Conservation (phyloP, 352 stramenopile genomes). For the Thalassiosira livingstoniorum region DNA sequence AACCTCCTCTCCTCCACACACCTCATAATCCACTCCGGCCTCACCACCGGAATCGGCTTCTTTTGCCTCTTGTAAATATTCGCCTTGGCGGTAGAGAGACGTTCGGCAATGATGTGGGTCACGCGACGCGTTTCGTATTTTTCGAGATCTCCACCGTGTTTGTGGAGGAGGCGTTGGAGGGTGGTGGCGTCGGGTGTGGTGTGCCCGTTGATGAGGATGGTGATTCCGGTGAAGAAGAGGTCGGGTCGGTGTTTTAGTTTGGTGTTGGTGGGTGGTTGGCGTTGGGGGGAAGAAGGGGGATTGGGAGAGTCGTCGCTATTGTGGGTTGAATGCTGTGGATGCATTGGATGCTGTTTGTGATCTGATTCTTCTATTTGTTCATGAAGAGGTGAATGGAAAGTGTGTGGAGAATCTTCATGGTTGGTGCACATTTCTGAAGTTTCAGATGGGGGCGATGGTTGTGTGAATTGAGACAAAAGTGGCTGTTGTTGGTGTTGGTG, state of each 20-base stretch:
- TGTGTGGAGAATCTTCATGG: too few relatives aligned
- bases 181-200: conserved; percentile 78
- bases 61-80: conserved; percentile 81
- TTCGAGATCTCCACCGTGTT: conserved; percentile 82
- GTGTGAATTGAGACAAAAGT: too few relatives aligned
- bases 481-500: too few relatives aligned
- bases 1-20: conserved; percentile 87
- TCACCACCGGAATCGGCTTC: conserved; percentile 86
- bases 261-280: not conserved
- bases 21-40: conserved; percentile 92
- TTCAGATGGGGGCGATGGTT: too few relatives aligned
- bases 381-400: too few relatives aligned
- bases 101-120: conserved; percentile 83
- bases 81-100: conserved; percentile 79
- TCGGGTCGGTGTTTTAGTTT: conserved; percentile 63
- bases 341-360: too few relatives aligned
- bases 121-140: conserved; percentile 84
- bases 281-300: not conserved
- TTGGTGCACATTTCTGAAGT: too few relatives aligned
- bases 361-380: too few relatives aligned
- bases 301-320: not conserved
- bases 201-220: conserved; percentile 82
- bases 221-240: conserved; percentile 80
- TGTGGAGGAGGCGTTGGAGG: conserved; percentile 77
- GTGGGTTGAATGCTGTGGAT: conserved; percentile 5